Evolutionary conservation across 768 basidiomycete species (phyloP).

Genomic region (Gymnopilus junonius): DNA sequence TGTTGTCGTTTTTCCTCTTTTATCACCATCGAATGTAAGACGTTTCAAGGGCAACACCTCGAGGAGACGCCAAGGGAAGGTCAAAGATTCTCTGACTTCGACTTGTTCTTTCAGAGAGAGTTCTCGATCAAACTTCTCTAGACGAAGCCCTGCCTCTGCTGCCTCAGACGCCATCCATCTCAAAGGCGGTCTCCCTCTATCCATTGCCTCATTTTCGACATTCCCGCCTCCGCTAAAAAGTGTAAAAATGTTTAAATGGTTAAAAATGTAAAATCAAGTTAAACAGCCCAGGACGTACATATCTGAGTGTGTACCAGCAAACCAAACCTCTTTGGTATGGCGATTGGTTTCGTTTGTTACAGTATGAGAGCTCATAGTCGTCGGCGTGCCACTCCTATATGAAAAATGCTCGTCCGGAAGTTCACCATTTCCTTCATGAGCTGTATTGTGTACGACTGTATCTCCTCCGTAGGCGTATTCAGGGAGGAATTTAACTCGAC

Average conservation of each 20-base stretch:
- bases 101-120: slow-evolving; percentile 3
- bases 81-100: slow-evolving; percentile 21
- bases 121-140: slow-evolving; percentile 9
- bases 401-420: not conserved
- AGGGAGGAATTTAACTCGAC: slow-evolving; percentile 51
- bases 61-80: not conserved
- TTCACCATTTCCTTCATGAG: not conserved
- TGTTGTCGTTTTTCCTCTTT: not conserved
- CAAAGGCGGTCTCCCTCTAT: not conserved
- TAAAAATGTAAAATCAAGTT: not conserved
- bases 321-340: not conserved
- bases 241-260: not conserved
- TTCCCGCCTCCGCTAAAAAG: not conserved
- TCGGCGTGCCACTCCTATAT: not conserved
- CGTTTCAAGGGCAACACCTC: not conserved
- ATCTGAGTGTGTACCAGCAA: not conserved
- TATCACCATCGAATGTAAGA: not conserved
- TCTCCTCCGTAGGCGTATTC: slow-evolving; percentile 38
- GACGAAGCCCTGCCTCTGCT: slow-evolving; percentile 15
- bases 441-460: not conserved
- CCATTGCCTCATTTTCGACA: not conserved
- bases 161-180: slow-evolving; percentile 31
- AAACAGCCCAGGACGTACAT: not conserved
- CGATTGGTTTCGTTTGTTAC: not conserved
- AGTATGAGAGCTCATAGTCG: not conserved